Evolutionary conservation across 371 early-diverging fungal species (phyloP).

Genomic region (Haplosporangium sp.): DNA sequence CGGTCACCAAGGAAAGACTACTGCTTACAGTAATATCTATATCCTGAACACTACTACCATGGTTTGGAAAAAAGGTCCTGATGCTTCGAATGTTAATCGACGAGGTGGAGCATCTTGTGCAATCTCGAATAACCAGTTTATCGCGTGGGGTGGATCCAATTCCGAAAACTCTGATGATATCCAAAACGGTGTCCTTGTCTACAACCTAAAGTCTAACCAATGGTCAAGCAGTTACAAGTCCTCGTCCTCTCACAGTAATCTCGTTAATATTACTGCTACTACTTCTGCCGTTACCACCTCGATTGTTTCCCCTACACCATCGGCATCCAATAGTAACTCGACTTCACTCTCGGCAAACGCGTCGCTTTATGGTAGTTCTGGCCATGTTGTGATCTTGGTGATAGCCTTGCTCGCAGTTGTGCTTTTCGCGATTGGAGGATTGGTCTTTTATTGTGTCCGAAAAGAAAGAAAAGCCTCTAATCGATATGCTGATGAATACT

Average conservation of each 20-base stretch:
- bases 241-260: not conserved
- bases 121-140: not conserved
- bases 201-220: not conserved
- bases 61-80: conserved; percentile 4
- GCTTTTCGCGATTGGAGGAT: not conserved
- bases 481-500: not conserved
- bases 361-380: too few species aligned
- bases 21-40: not conserved
- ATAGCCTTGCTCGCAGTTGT: not conserved
- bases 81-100: not conserved
- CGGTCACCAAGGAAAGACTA: not conserved
- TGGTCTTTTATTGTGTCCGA: not conserved
- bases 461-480: not conserved
- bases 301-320: not conserved
- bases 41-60: conserved; percentile 1
- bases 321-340: too few species aligned
- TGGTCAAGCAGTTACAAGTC: not conserved
- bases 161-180: not conserved
- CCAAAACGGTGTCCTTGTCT: not conserved
- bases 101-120: conserved; percentile 4
- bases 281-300: not conserved
- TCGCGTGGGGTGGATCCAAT: conserved; percentile 2
- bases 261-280: not conserved
- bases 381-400: not conserved
- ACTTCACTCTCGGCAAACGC: too few species aligned